These are phyloP conservation scores for Lobulomyces angularis DNA, from an alignment of 192 early-diverging fungal species.

Conservation along the genomic window DNA sequence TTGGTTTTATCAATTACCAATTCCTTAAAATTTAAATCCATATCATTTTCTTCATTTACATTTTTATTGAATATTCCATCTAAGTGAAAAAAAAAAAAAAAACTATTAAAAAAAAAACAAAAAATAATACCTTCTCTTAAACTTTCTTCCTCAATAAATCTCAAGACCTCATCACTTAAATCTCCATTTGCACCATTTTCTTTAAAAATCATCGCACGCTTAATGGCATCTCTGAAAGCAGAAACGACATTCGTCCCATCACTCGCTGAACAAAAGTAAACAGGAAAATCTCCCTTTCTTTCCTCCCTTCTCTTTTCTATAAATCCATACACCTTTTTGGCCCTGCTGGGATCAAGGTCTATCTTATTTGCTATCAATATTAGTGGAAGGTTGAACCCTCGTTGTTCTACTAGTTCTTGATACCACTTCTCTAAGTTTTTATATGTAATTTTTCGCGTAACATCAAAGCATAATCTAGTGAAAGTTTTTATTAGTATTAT, in stretches of 20 bases:
- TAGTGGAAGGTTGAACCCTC: conserved; percentile 30
- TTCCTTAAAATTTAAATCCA: too few relatives aligned
- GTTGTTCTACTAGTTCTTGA: conserved; percentile 25
- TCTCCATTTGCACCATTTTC: conserved; percentile 13
- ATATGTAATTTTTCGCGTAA: conserved; percentile 50
- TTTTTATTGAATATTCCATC: too few relatives aligned
- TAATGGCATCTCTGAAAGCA: conserved; percentile 37
- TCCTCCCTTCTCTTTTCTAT: conserved; percentile 21
- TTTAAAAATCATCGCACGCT: conserved; percentile 28
- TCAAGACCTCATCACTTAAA: not conserved
- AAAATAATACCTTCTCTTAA: too few relatives aligned
- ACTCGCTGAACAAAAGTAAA: conserved; percentile 33
- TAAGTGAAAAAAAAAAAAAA: too few relatives aligned
- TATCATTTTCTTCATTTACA: too few relatives aligned
- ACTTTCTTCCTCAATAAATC: too few relatives aligned
- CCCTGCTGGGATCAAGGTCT: conserved; percentile 40
- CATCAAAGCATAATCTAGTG: conserved; percentile 36
- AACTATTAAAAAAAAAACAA: too few relatives aligned
- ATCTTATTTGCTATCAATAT: conserved; percentile 52
- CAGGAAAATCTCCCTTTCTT: conserved; percentile 18
- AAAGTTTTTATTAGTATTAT: too few relatives aligned
- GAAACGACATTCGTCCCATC: conserved; percentile 47
- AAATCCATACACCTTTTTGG: conserved; percentile 36
- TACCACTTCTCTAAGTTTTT: conserved; percentile 51
- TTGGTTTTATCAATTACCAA: too few relatives aligned